Conservation (phyloP, 768 basidiomycete species). For the Leccinum rimulosum region DNA sequence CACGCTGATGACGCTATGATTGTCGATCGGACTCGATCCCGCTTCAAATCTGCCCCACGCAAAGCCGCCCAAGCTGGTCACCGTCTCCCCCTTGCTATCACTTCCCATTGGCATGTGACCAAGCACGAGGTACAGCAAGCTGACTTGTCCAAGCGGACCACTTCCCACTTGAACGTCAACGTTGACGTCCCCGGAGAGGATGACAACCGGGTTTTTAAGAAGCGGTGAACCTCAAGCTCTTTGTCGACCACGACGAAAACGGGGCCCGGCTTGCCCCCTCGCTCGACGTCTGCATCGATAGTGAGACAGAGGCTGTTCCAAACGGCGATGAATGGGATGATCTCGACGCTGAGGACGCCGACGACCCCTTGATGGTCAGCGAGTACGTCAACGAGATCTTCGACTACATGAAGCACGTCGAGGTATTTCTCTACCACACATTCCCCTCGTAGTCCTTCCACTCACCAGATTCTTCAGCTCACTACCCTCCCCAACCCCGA, state of each 20-base stretch:
- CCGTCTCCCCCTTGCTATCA: slow-evolving; percentile 30
- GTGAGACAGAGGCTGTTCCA: slow-evolving; percentile 63
- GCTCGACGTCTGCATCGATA: slow-evolving; percentile 41
- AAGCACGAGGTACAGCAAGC: slow-evolving; percentile 29
- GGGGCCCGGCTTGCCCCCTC: slow-evolving; percentile 37
- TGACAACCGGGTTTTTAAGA: slow-evolving; percentile 62
- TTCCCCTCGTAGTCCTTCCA: no score
- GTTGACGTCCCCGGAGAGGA: slow-evolving; percentile 52
- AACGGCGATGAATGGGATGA: slow-evolving; percentile 79
- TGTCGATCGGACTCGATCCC: slow-evolving; percentile 49
- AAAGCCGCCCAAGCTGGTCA: slow-evolving; percentile 7
- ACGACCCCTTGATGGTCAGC: slow-evolving; percentile 96
- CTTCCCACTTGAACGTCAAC: slow-evolving; percentile 31
- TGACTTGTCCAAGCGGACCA: slow-evolving; percentile 31
- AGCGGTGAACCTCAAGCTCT: slow-evolving; percentile 63
- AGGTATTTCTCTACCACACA: no score
- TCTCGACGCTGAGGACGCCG: slow-evolving; percentile 85
- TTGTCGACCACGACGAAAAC: slow-evolving; percentile 42
- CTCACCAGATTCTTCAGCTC: no score
- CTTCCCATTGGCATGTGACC: slow-evolving; percentile 24
- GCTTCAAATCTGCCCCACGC: slow-evolving; percentile 27
- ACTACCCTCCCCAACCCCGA: slow-evolving; percentile 80
- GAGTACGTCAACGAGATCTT: slow-evolving; percentile 95
- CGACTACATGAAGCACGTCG: no score
- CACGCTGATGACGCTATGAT: slow-evolving; percentile 52